These are phyloP conservation scores for Clitopilus hobsonii DNA, from an alignment of 768 basidiomycete species.

Conservation along the genomic window DNA sequence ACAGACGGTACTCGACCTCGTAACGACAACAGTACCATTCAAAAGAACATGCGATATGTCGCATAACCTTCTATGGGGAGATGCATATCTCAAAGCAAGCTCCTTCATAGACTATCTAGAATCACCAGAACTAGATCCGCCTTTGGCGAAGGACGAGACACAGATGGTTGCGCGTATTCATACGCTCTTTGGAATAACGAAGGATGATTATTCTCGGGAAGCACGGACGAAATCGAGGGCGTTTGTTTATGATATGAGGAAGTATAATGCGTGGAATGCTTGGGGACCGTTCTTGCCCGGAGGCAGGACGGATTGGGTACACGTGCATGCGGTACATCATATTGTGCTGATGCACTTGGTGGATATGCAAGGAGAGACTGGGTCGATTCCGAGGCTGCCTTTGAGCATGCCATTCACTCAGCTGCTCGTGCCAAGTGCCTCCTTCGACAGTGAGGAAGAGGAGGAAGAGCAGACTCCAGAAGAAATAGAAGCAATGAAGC, in stretches of 20 bases:
- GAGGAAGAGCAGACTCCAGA: not conserved
- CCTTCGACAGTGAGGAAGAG: conserved; percentile 19
- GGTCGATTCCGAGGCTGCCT: conserved; percentile 24
- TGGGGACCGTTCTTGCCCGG: conserved; percentile 55
- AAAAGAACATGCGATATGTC: conserved; percentile 27
- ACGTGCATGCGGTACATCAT: conserved; percentile 52
- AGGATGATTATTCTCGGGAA: conserved; percentile 27
- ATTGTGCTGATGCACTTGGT: conserved; percentile 50
- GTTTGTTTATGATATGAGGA: conserved; percentile 58
- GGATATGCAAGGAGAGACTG: conserved; percentile 25
- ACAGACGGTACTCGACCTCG: conserved; percentile 46
- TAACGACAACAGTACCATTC: conserved; percentile 35
- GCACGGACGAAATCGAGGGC: conserved; percentile 39
- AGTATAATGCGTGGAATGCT: conserved; percentile 43
- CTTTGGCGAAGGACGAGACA: conserved; percentile 26
- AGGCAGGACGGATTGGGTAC: conserved; percentile 57
- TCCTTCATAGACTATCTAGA: conserved; percentile 37
- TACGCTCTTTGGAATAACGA: conserved; percentile 52
- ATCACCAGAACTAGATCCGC: conserved; percentile 11
- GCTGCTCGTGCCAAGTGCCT: conserved; percentile 36
- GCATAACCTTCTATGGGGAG: conserved; percentile 48
- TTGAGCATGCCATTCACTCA: conserved; percentile 55
- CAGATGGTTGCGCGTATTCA: conserved; percentile 52
- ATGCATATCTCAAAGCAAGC: conserved; percentile 34
- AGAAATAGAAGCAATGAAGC: not conserved